These are phyloP conservation scores for Pleurotus tuoliensis DNA, from an alignment of 768 basidiomycete genomes.

Conservation along the genomic window DNA sequence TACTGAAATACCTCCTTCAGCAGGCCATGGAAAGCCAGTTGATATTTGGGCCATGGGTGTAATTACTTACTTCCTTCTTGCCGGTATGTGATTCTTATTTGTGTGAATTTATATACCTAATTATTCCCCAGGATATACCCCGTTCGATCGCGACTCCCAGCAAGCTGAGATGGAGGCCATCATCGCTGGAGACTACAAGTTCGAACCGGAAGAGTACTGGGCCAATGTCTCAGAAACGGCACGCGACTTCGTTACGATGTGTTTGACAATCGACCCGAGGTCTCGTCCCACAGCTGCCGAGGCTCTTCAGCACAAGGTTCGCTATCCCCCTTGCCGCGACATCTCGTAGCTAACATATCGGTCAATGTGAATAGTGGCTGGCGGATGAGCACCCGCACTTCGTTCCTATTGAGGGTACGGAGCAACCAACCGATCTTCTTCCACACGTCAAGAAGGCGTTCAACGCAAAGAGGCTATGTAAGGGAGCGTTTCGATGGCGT, in stretches of 20 bases:
- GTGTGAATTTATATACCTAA: not conserved
- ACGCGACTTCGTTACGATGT: slow-evolving; percentile 74
- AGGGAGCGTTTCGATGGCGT: slow-evolving; percentile 23
- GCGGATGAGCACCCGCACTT: slow-evolving; percentile 65
- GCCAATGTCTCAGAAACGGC: slow-evolving; percentile 78
- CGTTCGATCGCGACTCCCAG: slow-evolving; percentile 90
- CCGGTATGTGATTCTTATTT: slow-evolving; percentile 9
- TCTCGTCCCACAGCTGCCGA: slow-evolving; percentile 77
- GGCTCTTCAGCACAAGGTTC: slow-evolving; percentile 64
- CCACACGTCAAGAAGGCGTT: slow-evolving; percentile 89
- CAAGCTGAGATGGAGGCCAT: slow-evolving; percentile 94
- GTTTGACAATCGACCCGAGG: slow-evolving; percentile 81
- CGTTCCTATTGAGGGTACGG: slow-evolving; percentile 56
- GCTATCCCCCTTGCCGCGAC: not conserved
- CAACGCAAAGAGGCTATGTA: slow-evolving; percentile 84
- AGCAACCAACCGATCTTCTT: slow-evolving; percentile 71
- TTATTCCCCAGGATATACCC: slow-evolving; percentile 72
- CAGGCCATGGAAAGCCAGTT: slow-evolving; percentile 92
- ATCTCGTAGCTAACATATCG: too few species aligned
- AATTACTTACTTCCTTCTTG: slow-evolving; percentile 93
- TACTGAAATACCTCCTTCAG: slow-evolving; percentile 28
- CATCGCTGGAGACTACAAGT: slow-evolving; percentile 88
- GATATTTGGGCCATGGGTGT: slow-evolving; percentile 99
- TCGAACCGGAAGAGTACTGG: slow-evolving; percentile 80
- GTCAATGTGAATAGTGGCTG: slow-evolving; percentile 51